These are phyloP conservation scores for Ustilago cynodontis DNA, from an alignment of 1,284 basidiomycete genomes.

Conservation along the genomic window DNA sequence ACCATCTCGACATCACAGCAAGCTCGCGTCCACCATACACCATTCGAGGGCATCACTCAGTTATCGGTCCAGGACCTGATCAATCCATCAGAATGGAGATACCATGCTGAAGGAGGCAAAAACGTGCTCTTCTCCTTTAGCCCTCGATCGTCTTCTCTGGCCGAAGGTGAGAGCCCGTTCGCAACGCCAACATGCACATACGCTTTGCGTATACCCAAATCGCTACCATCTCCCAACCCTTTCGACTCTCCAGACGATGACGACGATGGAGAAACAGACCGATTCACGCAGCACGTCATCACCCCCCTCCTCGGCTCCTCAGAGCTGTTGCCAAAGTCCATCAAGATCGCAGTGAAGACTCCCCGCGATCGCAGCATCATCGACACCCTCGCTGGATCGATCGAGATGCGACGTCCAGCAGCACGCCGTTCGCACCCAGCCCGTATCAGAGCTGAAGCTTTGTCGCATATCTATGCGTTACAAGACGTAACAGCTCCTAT, in stretches of 20 bases:
- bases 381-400: conserved; percentile 37
- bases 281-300: conserved; percentile 28
- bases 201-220: conserved; percentile 40
- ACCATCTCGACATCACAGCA: conserved; percentile 47
- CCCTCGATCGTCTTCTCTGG: background rate
- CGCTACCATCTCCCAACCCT: background rate
- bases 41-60: conserved; percentile 5
- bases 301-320: conserved; percentile 29
- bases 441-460: conserved; percentile 32
- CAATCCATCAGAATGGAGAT: conserved; percentile 42
- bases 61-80: conserved; percentile 28
- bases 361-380: conserved; percentile 23
- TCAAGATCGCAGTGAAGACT: conserved; percentile 20
- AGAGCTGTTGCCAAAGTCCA: conserved; percentile 16
- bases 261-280: conserved; percentile 24
- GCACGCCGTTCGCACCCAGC: conserved; percentile 18
- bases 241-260: conserved; percentile 7
- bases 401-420: conserved; percentile 39
- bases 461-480: conserved; percentile 36
- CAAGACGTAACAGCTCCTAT: conserved; percentile 41
- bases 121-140: conserved; percentile 48
- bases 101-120: conserved; percentile 53
- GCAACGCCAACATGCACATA: conserved; percentile 16
- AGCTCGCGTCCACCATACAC: conserved; percentile 24
- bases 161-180: conserved; percentile 17